A percentile compares a stretch with the other conserved stretches of the same genome.
Conservation (phyloP, 2,329 filamentous ascomycete genomes). For the Aspergillus bombycis region DNA sequence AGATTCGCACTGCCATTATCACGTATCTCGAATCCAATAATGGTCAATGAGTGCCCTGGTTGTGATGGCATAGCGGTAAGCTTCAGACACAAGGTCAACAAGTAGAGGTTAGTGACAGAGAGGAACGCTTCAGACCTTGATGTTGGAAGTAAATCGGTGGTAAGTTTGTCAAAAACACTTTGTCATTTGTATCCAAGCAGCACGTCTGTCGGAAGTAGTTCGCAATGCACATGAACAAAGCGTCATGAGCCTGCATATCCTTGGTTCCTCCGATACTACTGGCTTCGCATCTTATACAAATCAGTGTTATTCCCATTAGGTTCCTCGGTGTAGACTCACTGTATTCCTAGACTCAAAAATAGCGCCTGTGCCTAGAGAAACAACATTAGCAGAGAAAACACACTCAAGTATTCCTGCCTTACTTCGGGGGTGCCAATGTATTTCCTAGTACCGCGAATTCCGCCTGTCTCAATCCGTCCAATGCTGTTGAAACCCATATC, state of each 20-base stretch:
- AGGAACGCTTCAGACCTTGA: conserved; percentile 55
- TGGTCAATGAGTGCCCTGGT: conserved; percentile 82
- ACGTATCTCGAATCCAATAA: conserved; percentile 78
- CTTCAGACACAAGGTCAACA: neutral
- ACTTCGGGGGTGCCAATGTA: conserved; percentile 94
- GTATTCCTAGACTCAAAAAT: conserved; percentile 69
- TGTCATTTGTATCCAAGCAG: conserved; percentile 54
- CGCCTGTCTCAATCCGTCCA: conserved; percentile 80
- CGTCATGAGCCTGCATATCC: conserved; percentile 53
- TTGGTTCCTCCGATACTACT: conserved; percentile 58
- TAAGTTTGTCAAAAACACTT: conserved; percentile 70
- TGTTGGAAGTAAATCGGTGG: conserved; percentile 92
- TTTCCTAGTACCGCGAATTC: conserved; percentile 84
- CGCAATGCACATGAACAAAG: conserved; percentile 70
- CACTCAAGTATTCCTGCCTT: conserved; percentile 19
- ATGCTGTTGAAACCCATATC: conserved; percentile 77
- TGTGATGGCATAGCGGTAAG: neutral
- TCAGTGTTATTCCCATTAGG: conserved; percentile 13
- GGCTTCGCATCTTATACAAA: conserved; percentile 57
- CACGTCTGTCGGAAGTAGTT: conserved; percentile 69
- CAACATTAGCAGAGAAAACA: conserved; percentile 14
- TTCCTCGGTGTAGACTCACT: conserved; percentile 47
- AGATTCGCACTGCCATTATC: conserved; percentile 68
- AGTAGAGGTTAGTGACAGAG: neutral
- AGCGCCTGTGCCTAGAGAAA: conserved; percentile 71